Base-by-base conservation (phyloP, 75 land plant species). In the Selaginella tamariscina region DNA sequence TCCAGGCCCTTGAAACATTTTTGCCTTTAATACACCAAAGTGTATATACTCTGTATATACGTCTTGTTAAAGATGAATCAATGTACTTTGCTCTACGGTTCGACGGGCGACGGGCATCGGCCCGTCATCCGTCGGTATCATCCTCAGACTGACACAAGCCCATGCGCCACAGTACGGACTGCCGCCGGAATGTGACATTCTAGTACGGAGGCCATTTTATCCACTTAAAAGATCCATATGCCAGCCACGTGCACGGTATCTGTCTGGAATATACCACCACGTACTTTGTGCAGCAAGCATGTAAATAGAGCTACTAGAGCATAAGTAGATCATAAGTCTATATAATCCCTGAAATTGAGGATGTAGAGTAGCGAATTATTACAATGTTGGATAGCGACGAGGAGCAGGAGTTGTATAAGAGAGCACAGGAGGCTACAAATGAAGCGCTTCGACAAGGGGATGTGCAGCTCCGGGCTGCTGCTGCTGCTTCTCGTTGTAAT, bases 161-260 rank as follows among this genome's bases (percentile, higher is more conserved):
- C 49, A 39, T 15, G 49, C 49, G 49, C 49, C 49, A 39, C 49
- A 15, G 49, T 39, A 39, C 49, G 49, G 49, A 5, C 49, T 39
- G 49, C 49, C 49, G 49, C 49, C 49, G 49, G 49, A 39, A 39
- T 39, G 49, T 39, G 49, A 39, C 49, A n/a, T n/a, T 39, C 49
- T 39, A 15, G 49, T 39, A 39, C 49, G 49, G 49, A 5, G 11
- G 49, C 49, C 49, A 39, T 5, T 39, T 39, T 5, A 15, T 5
- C 49, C 49, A 39, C 15, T 39, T 39, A 39, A 5, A 15, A 5
- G 15, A 39, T 39, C 15, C 49, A 5, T 39, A 15, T 39, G 49
- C 49, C 49, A 39, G 49, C 49, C 5, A 15, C 49, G 49, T 15
- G 15, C 49, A 39, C 15, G 49, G 49, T 39, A 39, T 39, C 49